These are phyloP conservation scores for Leccinum truebloodii DNA, from an alignment of 768 basidiomycete genomes.

Conservation along the genomic window DNA sequence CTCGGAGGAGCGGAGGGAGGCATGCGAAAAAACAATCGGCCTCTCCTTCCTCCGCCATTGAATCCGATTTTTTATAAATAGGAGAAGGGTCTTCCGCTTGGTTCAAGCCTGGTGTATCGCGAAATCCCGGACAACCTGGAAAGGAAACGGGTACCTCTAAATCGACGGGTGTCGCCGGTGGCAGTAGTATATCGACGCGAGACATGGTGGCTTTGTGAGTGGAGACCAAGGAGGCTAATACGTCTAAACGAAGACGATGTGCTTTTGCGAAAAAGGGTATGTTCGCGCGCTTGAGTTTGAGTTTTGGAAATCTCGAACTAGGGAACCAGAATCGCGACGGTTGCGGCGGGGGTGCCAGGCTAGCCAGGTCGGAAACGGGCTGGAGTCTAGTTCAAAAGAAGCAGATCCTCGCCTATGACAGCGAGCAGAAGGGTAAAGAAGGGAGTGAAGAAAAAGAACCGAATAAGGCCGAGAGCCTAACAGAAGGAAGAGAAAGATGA, in stretches of 20 bases:
- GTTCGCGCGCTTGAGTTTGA: constrained; percentile 26
- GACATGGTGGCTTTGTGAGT: constrained; percentile 50
- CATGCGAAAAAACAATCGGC: constrained; percentile 55
- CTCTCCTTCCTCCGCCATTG: constrained; percentile 32
- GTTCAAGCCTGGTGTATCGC: constrained; percentile 24
- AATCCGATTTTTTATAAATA: constrained; percentile 51
- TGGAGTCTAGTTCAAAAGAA: constrained; percentile 53
- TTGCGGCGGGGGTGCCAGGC: constrained; percentile 54
- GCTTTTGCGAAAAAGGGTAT: constrained; percentile 28
- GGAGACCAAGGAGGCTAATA: constrained; percentile 21
- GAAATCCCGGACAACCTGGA: constrained; percentile 25
- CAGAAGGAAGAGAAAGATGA: constrained; percentile 12
- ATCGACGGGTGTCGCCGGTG: constrained; percentile 31
- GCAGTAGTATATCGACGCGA: constrained; percentile 49
- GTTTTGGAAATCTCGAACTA: constrained; percentile 49
- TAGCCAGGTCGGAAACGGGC: constrained; percentile 54
- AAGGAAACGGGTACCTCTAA: constrained; percentile 32
- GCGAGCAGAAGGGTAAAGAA: constrained; percentile 14
- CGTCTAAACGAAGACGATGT: constrained; percentile 27
- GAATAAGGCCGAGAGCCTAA: not conserved
- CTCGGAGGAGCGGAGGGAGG: constrained; percentile 66
- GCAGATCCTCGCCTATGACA: constrained; percentile 56
- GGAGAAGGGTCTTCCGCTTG: constrained; percentile 11
- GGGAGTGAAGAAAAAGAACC: constrained; percentile 55
- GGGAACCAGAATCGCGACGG: constrained; percentile 80